phyloP scores from a whole-genome alignment of 768 basidiomycete genomes.

The Leccinum uliginosum region DNA sequence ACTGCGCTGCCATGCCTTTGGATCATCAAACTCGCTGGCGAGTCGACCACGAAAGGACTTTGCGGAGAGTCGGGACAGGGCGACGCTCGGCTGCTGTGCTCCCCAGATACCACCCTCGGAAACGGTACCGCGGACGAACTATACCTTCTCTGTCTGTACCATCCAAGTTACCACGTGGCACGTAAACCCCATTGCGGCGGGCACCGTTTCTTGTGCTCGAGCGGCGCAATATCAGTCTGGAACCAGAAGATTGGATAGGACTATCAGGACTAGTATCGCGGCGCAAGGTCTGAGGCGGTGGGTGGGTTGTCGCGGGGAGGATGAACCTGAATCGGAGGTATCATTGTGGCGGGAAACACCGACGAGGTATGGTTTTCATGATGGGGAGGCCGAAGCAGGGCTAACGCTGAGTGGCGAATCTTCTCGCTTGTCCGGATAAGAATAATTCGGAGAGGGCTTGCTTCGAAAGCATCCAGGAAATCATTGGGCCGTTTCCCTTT shows the following conservation, averaged over 20 bases:
- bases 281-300: conserved; percentile 54
- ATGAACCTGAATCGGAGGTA: conserved; percentile 38
- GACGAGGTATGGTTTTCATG: conserved; percentile 55
- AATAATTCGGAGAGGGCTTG: conserved; percentile 27
- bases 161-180: conserved; percentile 37
- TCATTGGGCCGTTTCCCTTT: conserved; percentile 86
- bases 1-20: conserved; percentile 45
- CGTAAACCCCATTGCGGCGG: conserved; percentile 44
- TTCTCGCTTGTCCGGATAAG: conserved; percentile 21
- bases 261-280: conserved; percentile 61
- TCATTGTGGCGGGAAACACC: conserved; percentile 43
- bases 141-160: conserved; percentile 32
- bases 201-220: conserved; percentile 50
- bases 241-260: conserved; percentile 31
- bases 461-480: conserved; percentile 58
- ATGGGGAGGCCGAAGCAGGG: conserved; percentile 42
- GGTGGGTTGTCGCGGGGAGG: conserved; percentile 46
- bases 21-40: conserved; percentile 68
- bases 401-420: conserved; percentile 22
- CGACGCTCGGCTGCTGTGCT: conserved; percentile 33
- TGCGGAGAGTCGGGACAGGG: conserved; percentile 37
- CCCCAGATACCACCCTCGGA: conserved; percentile 56
- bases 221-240: conserved; percentile 51
- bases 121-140: conserved; percentile 54
- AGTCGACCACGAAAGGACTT: conserved; percentile 46